Conservation (phyloP, 2,329 filamentous ascomycete species). For the Teratosphaeria nubilosa region DNA sequence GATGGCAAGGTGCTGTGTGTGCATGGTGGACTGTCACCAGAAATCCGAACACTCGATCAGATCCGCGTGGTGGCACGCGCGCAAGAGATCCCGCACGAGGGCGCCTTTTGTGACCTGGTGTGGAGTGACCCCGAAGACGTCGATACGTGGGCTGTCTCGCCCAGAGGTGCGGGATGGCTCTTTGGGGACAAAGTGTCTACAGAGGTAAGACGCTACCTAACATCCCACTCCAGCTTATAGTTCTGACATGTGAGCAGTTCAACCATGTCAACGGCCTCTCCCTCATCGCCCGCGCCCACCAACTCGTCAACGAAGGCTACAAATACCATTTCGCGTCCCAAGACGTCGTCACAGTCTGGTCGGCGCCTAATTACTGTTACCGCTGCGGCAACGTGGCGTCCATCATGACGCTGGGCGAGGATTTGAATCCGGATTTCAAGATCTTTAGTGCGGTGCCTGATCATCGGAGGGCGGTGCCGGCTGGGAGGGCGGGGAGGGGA, state of each 20-base stretch:
- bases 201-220: slow-evolving; percentile 34
- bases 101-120: slow-evolving; percentile 66
- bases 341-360: slow-evolving; percentile 82
- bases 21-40: slow-evolving; percentile 61
- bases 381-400: slow-evolving; percentile 79
- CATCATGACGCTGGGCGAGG: slow-evolving; percentile 82
- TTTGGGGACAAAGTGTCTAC: slow-evolving; percentile 64
- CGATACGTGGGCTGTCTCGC: slow-evolving; percentile 58
- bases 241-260: slow-evolving; percentile 37
- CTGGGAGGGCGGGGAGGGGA: slow-evolving; percentile 42
- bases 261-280: slow-evolving; percentile 66
- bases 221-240: not conserved
- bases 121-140: slow-evolving; percentile 66
- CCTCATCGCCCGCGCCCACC: slow-evolving; percentile 63
- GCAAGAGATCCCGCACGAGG: slow-evolving; percentile 68
- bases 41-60: slow-evolving; percentile 65
- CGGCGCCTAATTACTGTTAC: slow-evolving; percentile 93
- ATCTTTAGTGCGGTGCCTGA: slow-evolving; percentile 87
- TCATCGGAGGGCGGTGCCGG: slow-evolving; percentile 68
- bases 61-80: slow-evolving; percentile 64
- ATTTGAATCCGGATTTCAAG: slow-evolving; percentile 82
- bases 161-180: slow-evolving; percentile 56
- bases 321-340: slow-evolving; percentile 93
- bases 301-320: slow-evolving; percentile 68
- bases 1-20: slow-evolving; percentile 66